Base-by-base conservation (phyloP, 2,329 filamentous ascomycete species). In the Xylariaceae sp. region DNA sequence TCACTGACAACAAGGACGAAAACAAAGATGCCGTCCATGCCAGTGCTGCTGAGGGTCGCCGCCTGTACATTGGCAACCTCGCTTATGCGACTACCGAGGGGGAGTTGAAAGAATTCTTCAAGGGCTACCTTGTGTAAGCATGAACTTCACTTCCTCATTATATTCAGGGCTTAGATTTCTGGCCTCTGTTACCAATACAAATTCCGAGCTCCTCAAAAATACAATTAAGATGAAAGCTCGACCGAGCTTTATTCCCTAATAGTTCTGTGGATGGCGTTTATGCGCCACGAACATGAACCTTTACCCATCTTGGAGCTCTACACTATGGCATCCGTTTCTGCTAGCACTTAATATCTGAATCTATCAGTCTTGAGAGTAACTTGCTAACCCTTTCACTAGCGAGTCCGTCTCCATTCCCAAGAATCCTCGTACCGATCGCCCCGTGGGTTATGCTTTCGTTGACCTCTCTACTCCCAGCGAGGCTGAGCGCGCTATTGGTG, bases 71-170 rank as follows among this genome's bases (percentile, higher is more conserved):
- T 83, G 94, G 94, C 84, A 99, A 99, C 85, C 90, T 99, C 86
- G 94, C 94, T 73, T 99, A 99, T 79, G 92, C 93, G 88, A 97
- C 94, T 87, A 96, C 92, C 77, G 94, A 97, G 90, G 94, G 90
- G 88, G 92, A 97, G 88, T 91, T 99, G 85, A 96, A 95, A 85
- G 90, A 94, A 71, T 99, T 99, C 86, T 99, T 99, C 89, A 93
- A 94, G 85, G 90, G 88, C 79, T 97, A 96, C 85, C 89, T 94
- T 83, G 91, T 99, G 94, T 99, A 85, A 85, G 93, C 15, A 6
- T 33, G n/a, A 7, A 13, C 32, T 26, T 27, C 16, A 6, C 9
- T 16, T 16, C 13, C 24, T 27, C 20, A 7, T 16, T 26, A 8
- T 23, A 24, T 16, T 21, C 35, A n/a, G 10, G 13, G 9, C 10